phyloP scores from a whole-genome alignment of 371 early-diverging fungal species.

The Actinomucor elegans region DNA sequence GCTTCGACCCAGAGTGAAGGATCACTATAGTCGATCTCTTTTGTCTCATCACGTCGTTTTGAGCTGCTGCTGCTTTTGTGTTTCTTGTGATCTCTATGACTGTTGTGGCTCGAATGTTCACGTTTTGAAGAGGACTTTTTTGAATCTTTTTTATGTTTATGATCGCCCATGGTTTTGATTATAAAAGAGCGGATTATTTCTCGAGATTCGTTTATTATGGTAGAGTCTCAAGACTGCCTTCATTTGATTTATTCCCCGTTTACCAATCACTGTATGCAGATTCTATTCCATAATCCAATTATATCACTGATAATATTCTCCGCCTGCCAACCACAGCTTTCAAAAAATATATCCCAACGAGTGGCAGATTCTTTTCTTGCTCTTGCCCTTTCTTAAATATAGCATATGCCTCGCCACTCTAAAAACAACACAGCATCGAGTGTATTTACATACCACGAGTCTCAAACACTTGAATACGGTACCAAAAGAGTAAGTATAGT shows the following conservation, averaged over 20 bases:
- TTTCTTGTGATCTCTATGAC: constrained; percentile 29
- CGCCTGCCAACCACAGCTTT: background rate
- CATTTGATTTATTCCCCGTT: too few species aligned
- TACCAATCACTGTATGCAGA: too few species aligned
- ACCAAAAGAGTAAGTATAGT: constrained; percentile 69
- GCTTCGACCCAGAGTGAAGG: constrained; percentile 50
- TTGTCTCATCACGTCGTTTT: constrained; percentile 6
- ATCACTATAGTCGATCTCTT: constrained; percentile 46
- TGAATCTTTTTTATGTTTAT: constrained; percentile 33
- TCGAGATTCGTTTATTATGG: too few species aligned
- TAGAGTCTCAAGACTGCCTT: too few species aligned
- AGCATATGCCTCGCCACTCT: constrained; percentile 85
- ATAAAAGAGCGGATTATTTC: too few species aligned
- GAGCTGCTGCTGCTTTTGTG: constrained; percentile 29
- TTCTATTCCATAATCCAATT: too few species aligned
- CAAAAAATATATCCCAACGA: too few species aligned
- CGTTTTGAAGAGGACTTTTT: constrained; percentile 35
- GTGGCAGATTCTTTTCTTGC: too few species aligned
- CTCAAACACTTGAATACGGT: constrained; percentile 86
- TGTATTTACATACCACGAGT: constrained; percentile 93
- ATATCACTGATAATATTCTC: too few species aligned
- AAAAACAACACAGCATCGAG: constrained; percentile 96
- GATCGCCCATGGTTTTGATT: constrained; percentile 36
- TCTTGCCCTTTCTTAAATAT: too few species aligned
- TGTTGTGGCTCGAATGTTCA: constrained; percentile 11